Evolutionary conservation across 805 yeast species (phyloP).

Genomic region (Saccharomyces kudriavzevii): DNA sequence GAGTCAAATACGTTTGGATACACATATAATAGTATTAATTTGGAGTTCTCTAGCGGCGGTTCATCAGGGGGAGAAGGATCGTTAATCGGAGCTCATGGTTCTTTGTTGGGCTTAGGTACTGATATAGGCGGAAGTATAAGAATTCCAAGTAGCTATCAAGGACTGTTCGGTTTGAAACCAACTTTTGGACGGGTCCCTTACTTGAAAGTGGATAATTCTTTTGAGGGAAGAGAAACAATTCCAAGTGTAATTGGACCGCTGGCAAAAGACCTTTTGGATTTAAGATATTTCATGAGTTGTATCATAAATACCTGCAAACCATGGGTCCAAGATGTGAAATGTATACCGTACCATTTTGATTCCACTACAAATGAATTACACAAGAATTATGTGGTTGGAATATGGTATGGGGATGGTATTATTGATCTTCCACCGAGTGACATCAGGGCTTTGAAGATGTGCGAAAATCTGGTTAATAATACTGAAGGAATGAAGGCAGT

Average conservation of each 20-base stretch:
- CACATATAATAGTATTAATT: conserved; percentile 45
- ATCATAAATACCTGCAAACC: conserved; percentile 13
- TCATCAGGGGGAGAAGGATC: conserved; percentile 62
- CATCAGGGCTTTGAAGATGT: conserved; percentile 11
- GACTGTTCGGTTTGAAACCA: conserved; percentile 27
- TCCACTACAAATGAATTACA: neutral
- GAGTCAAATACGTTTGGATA: conserved; percentile 47
- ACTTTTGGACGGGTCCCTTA: conserved; percentile 20
- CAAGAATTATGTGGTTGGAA: conserved; percentile 8
- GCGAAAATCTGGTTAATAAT: conserved; percentile 6
- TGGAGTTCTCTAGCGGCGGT: conserved; percentile 48
- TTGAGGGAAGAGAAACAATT: conserved; percentile 46
- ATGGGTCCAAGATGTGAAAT: conserved; percentile 9
- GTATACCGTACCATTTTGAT: conserved; percentile 10
- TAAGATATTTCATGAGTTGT: conserved; percentile 40
- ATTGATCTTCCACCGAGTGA: conserved; percentile 14
- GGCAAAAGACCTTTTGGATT: conserved; percentile 41
- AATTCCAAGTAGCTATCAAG: conserved; percentile 51
- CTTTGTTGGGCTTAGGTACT: conserved; percentile 52
- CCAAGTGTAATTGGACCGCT: conserved; percentile 53
- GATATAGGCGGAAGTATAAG: conserved; percentile 61
- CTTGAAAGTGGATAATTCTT: conserved; percentile 33
- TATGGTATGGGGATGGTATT: conserved; percentile 15
- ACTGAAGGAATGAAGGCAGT: conserved; percentile 11
- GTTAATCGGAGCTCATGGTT: conserved; percentile 42